Base-by-base conservation (phyloP, 2,329 filamentous ascomycete genomes). In the Fusarium concolor region DNA sequence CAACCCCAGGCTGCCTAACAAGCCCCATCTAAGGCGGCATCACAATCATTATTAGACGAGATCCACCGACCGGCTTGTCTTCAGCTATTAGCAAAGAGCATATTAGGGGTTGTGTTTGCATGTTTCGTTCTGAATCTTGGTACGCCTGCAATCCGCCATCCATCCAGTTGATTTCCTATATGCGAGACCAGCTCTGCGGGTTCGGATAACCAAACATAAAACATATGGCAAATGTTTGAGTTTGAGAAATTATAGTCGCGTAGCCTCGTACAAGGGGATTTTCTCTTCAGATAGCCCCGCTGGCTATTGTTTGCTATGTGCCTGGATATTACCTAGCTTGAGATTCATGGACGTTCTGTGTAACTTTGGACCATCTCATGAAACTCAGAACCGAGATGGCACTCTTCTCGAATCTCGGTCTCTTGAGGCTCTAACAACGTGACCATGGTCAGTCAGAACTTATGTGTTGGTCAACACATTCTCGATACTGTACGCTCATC, bases 221-320 rank as follows among this genome's bases (percentile, higher is more conserved):
- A 59, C 43, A 71, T 44, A 59, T 70, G 50, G 44, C 55, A 50
- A 55, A 28, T 22, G 56, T 68, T 68, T 58, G 51, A 71, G 42
- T 54, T 67, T 58, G 47, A 65, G 49, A 42, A 63, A 44, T 44
- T 45, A 38, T 37, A 65, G 53, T 46, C 66, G 52, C 56, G 45
- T 42, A 54, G 26, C 58, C 51, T 71, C 63, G 62, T 24, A 71
- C 68, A 70, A 67, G 41, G 50, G 44, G 45, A 51, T 20, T 33
- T 37, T 24, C 42, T 22, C 46, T 59, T 38, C 24, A 15, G 28
- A 37, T 37, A 20, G 44, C 42, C 63, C 59, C 59, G 50, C 52
- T 53, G 31, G n/a, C 29, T 37, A 28, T 41, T 67, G 51, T 59
- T 70, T 64, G 62, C 54, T 22, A 20, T 41, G 22, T 37, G 41